Evolutionary conservation across 352 stramenopile genomes (phyloP).

Genomic region (Pythium aquatile): DNA sequence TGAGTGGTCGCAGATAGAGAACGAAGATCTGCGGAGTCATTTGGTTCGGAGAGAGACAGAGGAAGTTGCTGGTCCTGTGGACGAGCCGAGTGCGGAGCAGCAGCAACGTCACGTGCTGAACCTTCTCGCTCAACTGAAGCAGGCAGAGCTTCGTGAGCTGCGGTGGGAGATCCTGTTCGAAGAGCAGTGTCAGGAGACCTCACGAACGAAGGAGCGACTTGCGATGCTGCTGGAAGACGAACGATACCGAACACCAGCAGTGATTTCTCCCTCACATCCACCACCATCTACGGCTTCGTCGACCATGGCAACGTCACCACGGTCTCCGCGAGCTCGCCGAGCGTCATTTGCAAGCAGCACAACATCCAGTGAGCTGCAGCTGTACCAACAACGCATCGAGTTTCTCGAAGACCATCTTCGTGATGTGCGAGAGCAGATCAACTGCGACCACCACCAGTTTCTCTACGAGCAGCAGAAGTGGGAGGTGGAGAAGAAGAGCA

Average conservation of each 20-base stretch:
- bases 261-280: neutral
- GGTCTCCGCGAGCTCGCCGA: slow-evolving; percentile 1
- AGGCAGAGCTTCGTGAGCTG: slow-evolving; percentile 38
- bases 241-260: neutral
- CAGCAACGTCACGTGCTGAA: slow-evolving; percentile 29
- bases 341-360: slow-evolving; percentile 12
- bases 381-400: slow-evolving; percentile 49
- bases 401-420: slow-evolving; percentile 44
- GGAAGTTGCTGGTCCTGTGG: neutral
- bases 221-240: slow-evolving; percentile 48
- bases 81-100: slow-evolving; percentile 11
- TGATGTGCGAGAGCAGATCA: slow-evolving; percentile 54
- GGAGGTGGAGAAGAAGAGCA: slow-evolving; percentile 48
- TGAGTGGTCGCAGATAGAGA: slow-evolving; percentile 20
- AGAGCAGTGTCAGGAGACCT: slow-evolving; percentile 29
- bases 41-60: neutral
- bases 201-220: slow-evolving; percentile 33
- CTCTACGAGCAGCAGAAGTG: slow-evolving; percentile 62
- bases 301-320: neutral
- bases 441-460: slow-evolving; percentile 64
- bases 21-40: slow-evolving; percentile 13
- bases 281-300: neutral
- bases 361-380: slow-evolving; percentile 14
- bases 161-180: slow-evolving; percentile 39
- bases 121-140: slow-evolving; percentile 36